Base-by-base conservation (phyloP, 148 eudicot species). In the Diospyros lotus region DNA sequence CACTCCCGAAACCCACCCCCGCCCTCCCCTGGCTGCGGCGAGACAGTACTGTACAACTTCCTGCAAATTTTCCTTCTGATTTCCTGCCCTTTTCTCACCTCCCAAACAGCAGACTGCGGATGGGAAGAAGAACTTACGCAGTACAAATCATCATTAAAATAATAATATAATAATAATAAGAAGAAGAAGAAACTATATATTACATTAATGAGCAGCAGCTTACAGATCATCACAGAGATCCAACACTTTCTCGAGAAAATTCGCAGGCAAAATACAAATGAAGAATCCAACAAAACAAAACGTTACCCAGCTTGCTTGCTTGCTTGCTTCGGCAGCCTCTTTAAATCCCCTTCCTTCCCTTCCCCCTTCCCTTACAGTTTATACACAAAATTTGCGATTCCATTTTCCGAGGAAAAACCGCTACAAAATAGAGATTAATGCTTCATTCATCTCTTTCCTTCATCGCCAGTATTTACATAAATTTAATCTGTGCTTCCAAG, bases 361-460 rank as follows among this genome's bases (percentile, higher is more conserved):
- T n/a, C n/a, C n/a, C n/a, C n/a, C n/a, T n/a, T n/a, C 28, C 28
- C 28, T 28, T 28, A 0, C 28, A 28, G 40, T 18, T 60, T 60
- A 60, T 60, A 18, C 10, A 60, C 64, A 18, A 68, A 66, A 18
- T 5, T 46, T 48, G 41, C 71, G 44, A 43, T 14, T 44, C 5
- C 44, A 42, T 43, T 53, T 42, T 18, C 53, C 12, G 51, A 68
- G 18, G 9, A 1, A 68, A 50, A 68, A 14, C 41, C 71, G 5
- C 71, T 6, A 68, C 58, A 45, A 66, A 46, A 66, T 66, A 66
- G 40, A 66, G 70, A 66, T 44, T 65, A 14, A 14, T 44, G 51
- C 2, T 3, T 14, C 45, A 45, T 66, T 54, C 48, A 28, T 28
- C 28, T 28, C 28, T 54, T n/a, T 18, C 68, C 50, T 45, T 64